Percentiles rank a stretch among this genome's conserved stretches.
These are phyloP conservation scores for Dendrocalamus latiflorus DNA, from an alignment of 202 grass and related monocot species.

Conservation along the genomic window DNA sequence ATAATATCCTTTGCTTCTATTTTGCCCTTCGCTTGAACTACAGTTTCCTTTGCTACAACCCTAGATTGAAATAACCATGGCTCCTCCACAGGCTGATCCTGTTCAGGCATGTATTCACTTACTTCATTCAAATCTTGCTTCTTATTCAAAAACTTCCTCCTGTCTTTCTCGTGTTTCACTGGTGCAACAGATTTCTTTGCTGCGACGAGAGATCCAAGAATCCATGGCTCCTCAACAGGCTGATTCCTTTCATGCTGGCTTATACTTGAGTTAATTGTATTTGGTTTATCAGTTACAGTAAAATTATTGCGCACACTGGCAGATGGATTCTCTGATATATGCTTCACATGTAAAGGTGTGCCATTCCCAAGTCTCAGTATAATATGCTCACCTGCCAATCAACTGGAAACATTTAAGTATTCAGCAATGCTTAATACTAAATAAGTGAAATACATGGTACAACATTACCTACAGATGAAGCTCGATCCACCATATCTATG, in stretches of 20 bases:
- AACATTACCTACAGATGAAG: conserved; percentile 54
- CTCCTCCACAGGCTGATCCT: conserved; percentile 71
- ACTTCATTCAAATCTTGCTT: conserved; percentile 13
- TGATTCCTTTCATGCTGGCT: conserved; percentile 38
- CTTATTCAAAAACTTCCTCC: conserved; percentile 34
- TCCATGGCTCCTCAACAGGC: conserved; percentile 82
- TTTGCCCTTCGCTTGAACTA: conserved; percentile 43
- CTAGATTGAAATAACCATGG: conserved; percentile 76
- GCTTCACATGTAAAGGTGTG: conserved; percentile 38
- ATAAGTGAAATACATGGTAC: conserved; percentile 14
- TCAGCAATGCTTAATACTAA: conserved; percentile 47
- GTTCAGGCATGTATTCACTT: conserved; percentile 38
- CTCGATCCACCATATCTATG: conserved; percentile 10
- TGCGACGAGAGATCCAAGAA: conserved; percentile 50
- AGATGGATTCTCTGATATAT: conserved; percentile 25
- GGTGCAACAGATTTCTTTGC: conserved; percentile 39
- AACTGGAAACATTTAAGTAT: conserved; percentile 91
- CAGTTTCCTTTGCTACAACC: conserved; percentile 29
- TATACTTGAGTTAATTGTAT: conserved; percentile 21
- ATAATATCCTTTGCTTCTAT: conserved; percentile 47
- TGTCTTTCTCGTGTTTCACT: conserved; percentile 42
- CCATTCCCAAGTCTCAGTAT: conserved; percentile 62
- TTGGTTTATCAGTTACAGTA: conserved; percentile 21
- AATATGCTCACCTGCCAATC: conserved; percentile 80
- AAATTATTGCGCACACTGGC: conserved; percentile 24